Base-by-base conservation (phyloP, 768 basidiomycete genomes). In the Daedaleopsis sinensis region DNA sequence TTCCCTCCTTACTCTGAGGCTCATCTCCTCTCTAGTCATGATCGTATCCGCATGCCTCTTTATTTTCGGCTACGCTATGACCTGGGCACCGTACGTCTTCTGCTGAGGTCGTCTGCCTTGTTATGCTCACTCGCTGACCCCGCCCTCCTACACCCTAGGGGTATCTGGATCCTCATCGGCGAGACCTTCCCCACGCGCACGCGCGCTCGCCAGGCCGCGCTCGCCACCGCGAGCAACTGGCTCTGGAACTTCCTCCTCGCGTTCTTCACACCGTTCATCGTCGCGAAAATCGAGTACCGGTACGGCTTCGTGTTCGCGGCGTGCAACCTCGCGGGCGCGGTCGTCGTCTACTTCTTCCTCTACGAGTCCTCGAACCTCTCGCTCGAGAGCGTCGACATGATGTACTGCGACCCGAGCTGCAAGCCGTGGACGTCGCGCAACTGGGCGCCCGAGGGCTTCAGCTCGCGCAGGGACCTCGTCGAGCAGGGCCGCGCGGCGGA, bases 201-300 rank as follows among this genome's bases (percentile, higher is more conserved):
- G 5, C 82, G 89, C 56, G 84, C 88, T 5, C 87, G 89, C 70
- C 89, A 90, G 70, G 88, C 83, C 5, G 83, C 87, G 39, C 72
- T 92, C 43, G 79, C 88, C 1, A 89, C 87, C 1, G 80, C 86
- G 0, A 74, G 78, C 36, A 90, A 88, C 72, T 90, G 88, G 83
- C 71, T 82, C 3, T 89, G 83, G 83, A 87, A 88, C 70, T 88
- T 89, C 78, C 75, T 89, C 39, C 74, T 90, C 57, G 88, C 86
- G 0, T 91, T 90, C 81, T 89, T 89, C 77, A 90, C 89, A n/a
- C 88, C 89, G 0, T 88, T 89, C 73, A 90, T 91, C 68, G 77
- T 76, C 3, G 70, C 61, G 19, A 76, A 79, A 13, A 90, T 90
- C 67, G 51, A 71, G 10, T 91, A 83, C 74, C 72, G 77, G 38